A percentile compares a stretch with the other conserved stretches of the same genome.
phyloP scores from a whole-genome alignment of 345 rosid genomes.

The Dovyalis caffra region DNA sequence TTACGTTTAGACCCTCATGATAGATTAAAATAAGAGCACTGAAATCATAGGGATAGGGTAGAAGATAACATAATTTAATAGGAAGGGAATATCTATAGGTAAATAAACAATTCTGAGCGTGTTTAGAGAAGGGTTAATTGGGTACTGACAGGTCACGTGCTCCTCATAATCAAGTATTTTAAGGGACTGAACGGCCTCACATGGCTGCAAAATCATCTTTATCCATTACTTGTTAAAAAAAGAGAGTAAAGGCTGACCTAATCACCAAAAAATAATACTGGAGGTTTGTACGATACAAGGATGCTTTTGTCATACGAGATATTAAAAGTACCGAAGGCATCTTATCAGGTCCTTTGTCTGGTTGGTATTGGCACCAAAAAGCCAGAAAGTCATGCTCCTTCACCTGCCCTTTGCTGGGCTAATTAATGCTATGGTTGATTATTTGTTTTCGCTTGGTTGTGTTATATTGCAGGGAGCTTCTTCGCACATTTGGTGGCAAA shows the following conservation, averaged over 20 bases:
- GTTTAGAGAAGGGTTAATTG: not conserved
- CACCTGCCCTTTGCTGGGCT: too few species aligned
- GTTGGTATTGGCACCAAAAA: too few species aligned
- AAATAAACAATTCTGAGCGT: not conserved
- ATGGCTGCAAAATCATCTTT: not conserved
- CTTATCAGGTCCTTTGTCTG: not conserved
- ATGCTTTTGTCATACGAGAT: not conserved
- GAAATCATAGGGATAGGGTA: not conserved
- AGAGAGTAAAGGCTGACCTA: not conserved
- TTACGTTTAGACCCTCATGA: too few species aligned
- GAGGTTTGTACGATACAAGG: not conserved
- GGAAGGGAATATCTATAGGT: not conserved
- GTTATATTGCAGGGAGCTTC: too few species aligned
- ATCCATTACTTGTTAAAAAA: not conserved
- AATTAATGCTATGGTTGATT: too few species aligned
- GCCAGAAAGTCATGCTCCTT: too few species aligned
- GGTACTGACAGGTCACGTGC: slow-evolving; percentile 12
- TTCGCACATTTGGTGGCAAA: too few species aligned
- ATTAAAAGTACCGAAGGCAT: not conserved
- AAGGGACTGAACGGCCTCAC: not conserved
- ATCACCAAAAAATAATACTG: not conserved
- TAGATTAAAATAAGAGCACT: not conserved
- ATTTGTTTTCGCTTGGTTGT: too few species aligned
- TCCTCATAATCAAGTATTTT: not conserved
- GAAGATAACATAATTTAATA: slow-evolving; percentile 3